Conservation (phyloP, 192 early-diverging fungal species). For the Gaertneriomyces semiglobifer region DNA sequence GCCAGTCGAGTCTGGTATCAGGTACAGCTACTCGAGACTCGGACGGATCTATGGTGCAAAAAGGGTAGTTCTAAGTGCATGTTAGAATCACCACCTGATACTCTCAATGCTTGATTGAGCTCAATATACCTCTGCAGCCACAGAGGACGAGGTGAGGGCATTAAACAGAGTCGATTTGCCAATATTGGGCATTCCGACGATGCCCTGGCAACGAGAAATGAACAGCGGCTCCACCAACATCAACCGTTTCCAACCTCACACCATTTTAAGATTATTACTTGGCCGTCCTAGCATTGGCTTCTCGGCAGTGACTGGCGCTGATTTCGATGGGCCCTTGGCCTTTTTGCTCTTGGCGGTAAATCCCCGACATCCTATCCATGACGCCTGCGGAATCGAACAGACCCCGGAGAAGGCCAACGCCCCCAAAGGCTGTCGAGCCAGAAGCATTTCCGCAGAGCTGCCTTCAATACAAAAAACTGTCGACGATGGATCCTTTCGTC, state of each 20-base stretch:
- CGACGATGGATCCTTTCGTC: too few species aligned
- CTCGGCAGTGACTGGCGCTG: constrained; percentile 13
- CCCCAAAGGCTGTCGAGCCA: too few species aligned
- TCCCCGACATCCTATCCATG: too few species aligned
- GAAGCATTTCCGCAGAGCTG: too few species aligned
- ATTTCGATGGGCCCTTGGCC: too few species aligned
- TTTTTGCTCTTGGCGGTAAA: too few species aligned
- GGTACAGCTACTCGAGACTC: constrained; percentile 76
- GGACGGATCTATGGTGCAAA: constrained; percentile 81
- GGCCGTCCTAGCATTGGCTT: constrained; percentile 48
- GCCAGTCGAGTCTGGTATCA: constrained; percentile 85
- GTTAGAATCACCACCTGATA: background rate
- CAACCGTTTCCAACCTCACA: background rate
- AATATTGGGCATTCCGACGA: constrained; percentile 91
- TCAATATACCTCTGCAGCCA: constrained; percentile 51
- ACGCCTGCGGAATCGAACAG: too few species aligned
- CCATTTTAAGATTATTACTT: constrained; percentile 24
- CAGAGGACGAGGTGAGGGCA: constrained; percentile 37
- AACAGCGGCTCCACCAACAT: too few species aligned
- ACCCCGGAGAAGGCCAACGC: too few species aligned
- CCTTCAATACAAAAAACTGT: too few species aligned
- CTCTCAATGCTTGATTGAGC: constrained; percentile 18
- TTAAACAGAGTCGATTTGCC: constrained; percentile 62
- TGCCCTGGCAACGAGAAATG: constrained; percentile 46
- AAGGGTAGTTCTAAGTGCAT: constrained; percentile 81